Base-by-base conservation (phyloP, 108 stramenopile genomes). In the Cyclostephanos invisitatus region DNA sequence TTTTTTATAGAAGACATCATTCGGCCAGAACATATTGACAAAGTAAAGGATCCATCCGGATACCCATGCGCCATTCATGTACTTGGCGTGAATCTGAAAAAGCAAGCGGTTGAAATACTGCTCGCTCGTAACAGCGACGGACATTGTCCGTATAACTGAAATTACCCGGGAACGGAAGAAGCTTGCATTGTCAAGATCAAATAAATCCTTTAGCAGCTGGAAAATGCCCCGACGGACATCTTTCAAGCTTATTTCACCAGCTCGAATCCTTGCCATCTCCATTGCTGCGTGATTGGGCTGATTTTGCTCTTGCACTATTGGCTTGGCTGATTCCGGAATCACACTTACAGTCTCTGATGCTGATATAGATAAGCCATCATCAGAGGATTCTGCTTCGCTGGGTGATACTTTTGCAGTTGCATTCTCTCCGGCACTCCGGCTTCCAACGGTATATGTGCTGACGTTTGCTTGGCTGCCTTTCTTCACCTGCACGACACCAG, bases 111-210 rank as follows among this genome's bases (percentile, higher is more conserved):
- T 83, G 65, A 96, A 96, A 59, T 86, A 88, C 36, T 79, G 75
- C 11, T 65, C 82, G 72, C 75, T 85, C 24, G 95, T 87, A 21
- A 93, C 80, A 7, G 88, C 88, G 3, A 91, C 87, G 0, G 91
- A 89, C 62, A 89, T 87, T 15, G 91, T 91, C 47, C 90, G 89
- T 29, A 96, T 50, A 21, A 86, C 95, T 28, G 92, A 80, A 24
- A 96, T 75, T 75, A 96, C 79, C 36, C 86, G 81, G 44, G 83
- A 87, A 10, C 95, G 88, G 27, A 93, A 83, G 65, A 96, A 96
- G 7, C 88, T 89, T 8, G 95, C 95, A 77, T 91, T 89, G 54
- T 93, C 95, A 40, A 96, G 89, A 64, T 89, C 88, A 56, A 96
- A 92, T 14, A 89, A 72, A 68, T 89, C 70, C 56, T 84, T 81